These are phyloP conservation scores for Cryptococcus sp. DNA, from an alignment of 1,284 basidiomycete genomes.

Conservation along the genomic window DNA sequence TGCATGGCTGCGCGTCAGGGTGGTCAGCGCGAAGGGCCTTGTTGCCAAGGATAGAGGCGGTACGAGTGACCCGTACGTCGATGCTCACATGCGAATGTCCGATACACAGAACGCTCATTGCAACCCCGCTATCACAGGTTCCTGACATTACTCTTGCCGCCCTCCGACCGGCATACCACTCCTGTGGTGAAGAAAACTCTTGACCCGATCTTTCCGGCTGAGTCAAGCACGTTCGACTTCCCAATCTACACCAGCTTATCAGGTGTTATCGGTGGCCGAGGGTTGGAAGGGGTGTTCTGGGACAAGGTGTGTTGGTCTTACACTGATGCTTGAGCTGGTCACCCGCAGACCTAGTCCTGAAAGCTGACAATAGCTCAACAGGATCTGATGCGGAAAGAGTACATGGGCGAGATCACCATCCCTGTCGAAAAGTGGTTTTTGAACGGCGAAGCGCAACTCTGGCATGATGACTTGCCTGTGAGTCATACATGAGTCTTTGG, in stretches of 20 bases:
- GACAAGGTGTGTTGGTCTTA: constrained; percentile 68
- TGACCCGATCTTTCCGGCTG: constrained; percentile 71
- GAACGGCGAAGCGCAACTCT: constrained; percentile 52
- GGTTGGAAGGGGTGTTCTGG: constrained; percentile 85
- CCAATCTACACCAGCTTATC: constrained; percentile 75
- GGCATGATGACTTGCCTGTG: constrained; percentile 45
- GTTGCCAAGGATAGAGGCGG: constrained; percentile 58
- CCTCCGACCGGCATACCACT: constrained; percentile 68
- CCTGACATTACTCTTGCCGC: constrained; percentile 68
- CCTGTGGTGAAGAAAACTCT: constrained; percentile 75
- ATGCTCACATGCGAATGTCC: not conserved
- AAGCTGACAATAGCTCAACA: constrained; percentile 16
- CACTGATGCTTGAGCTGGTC: not conserved
- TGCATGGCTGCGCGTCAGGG: constrained; percentile 51
- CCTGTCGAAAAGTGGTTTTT: constrained; percentile 79
- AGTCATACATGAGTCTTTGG: constrained; percentile 10
- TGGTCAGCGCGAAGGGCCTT: constrained; percentile 54
- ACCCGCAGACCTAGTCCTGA: not conserved
- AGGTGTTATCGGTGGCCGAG: constrained; percentile 66
- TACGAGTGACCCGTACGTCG: constrained; percentile 50
- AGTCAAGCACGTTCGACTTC: constrained; percentile 82
- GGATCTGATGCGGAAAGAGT: constrained; percentile 77
- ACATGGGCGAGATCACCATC: constrained; percentile 83
- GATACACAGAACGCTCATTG: constrained; percentile 7
- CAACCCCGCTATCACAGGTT: constrained; percentile 59